Evolutionary conservation across 2,329 filamentous ascomycete genomes (phyloP).

Genomic region (Ambrosiella beaveri): DNA sequence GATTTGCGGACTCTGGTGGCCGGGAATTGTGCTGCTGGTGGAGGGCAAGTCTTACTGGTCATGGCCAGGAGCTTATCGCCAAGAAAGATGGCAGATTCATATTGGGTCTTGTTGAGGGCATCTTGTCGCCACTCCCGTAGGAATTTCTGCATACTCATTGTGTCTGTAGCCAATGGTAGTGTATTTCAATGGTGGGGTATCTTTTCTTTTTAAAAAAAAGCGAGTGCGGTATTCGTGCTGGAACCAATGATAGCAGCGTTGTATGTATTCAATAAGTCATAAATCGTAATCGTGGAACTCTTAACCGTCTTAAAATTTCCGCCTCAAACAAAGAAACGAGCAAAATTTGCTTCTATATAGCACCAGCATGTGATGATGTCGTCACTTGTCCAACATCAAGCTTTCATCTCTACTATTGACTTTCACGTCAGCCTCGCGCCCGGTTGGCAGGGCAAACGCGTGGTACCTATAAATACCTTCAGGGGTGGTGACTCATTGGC

Average conservation of each 20-base stretch:
- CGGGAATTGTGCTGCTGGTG: not conserved
- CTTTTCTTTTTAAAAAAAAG: not conserved
- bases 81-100: constrained; percentile 91
- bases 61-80: constrained; percentile 91
- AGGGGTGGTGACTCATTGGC: constrained; percentile 3
- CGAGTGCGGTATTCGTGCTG: not conserved
- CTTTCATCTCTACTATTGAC: constrained; percentile 2
- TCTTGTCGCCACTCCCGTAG: constrained; percentile 90
- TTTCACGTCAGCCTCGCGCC: constrained; percentile 8
- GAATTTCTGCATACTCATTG: constrained; percentile 63
- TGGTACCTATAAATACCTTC: constrained; percentile 1
- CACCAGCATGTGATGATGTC: not conserved
- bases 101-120: constrained; percentile 86
- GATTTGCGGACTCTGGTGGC: not conserved
- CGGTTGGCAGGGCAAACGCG: constrained; percentile 5
- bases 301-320: not conserved
- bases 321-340: not conserved
- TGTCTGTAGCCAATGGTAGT: not conserved
- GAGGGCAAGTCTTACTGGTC: constrained; percentile 49
- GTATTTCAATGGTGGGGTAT: too few relatives aligned
- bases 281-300: not conserved
- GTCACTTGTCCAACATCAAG: not conserved
- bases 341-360: not conserved
- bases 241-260: not conserved
- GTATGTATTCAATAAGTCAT: not conserved